Conservation (phyloP, 768 basidiomycete genomes). For the Amanita muscaria region DNA sequence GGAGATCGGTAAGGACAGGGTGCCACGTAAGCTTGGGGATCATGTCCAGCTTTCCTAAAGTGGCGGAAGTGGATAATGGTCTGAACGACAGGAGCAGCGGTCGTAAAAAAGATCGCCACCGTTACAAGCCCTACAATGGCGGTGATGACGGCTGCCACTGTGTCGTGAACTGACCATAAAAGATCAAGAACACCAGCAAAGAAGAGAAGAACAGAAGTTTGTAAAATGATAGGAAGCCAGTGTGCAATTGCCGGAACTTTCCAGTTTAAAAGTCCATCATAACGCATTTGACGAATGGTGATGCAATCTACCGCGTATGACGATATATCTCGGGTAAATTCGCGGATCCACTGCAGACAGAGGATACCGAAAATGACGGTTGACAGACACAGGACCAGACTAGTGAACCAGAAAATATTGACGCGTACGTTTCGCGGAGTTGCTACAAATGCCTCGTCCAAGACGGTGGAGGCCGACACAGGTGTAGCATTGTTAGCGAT, state of each 20-base stretch:
- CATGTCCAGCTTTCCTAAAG: background rate
- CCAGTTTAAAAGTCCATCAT: conserved; percentile 18
- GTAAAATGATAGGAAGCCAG: conserved; percentile 19
- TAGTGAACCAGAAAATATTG: conserved; percentile 18
- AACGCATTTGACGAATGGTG: conserved; percentile 18
- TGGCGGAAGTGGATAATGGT: conserved; percentile 8
- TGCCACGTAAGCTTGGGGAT: background rate
- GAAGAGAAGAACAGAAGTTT: conserved; percentile 19
- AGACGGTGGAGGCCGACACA: background rate
- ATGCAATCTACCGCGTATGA: conserved; percentile 15
- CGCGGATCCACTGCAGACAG: conserved; percentile 21
- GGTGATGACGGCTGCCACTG: conserved; percentile 15
- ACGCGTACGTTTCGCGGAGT: conserved; percentile 13
- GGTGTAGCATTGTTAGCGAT: background rate
- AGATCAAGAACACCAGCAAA: conserved; percentile 20
- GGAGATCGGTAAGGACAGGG: conserved; percentile 21
- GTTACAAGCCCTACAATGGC: conserved; percentile 12
- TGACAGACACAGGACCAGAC: conserved; percentile 17
- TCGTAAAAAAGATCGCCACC: conserved; percentile 15
- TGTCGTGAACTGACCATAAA: conserved; percentile 13
- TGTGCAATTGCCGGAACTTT: conserved; percentile 17
- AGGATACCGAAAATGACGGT: conserved; percentile 18
- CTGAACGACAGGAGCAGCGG: conserved; percentile 17
- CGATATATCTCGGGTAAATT: conserved; percentile 15
- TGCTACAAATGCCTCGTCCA: conserved; percentile 4